Evolutionary conservation across 1,284 basidiomycete species (phyloP).

Genomic region (Trametes hirsuta): DNA sequence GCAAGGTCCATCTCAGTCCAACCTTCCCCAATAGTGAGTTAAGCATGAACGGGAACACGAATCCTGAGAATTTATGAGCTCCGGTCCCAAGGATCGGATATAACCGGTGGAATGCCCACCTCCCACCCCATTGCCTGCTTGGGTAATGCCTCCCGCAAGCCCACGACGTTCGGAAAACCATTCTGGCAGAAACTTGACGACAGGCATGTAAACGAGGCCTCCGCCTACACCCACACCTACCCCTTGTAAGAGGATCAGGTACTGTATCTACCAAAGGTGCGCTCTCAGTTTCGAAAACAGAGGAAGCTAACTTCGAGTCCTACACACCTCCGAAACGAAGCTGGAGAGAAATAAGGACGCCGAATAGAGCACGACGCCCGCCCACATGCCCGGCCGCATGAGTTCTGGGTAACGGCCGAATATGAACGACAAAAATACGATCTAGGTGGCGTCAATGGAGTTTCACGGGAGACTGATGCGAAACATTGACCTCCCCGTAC

Average conservation of each 20-base stretch:
- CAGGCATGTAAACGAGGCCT: conserved; percentile 30
- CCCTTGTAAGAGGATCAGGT: conserved; percentile 33
- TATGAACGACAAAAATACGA: conserved; percentile 25
- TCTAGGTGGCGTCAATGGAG: conserved; percentile 5
- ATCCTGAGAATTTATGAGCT: conserved; percentile 15
- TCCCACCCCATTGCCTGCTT: conserved; percentile 33
- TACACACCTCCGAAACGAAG: conserved; percentile 28
- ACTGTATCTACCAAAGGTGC: conserved; percentile 25
- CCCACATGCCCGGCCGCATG: conserved; percentile 27
- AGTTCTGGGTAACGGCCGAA: conserved; percentile 31
- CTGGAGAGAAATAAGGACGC: conserved; percentile 29
- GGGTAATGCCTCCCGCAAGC: conserved; percentile 33
- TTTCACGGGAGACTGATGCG: not conserved
- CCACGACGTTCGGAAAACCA: conserved; percentile 31
- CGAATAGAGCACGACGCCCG: conserved; percentile 25
- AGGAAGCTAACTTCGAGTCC: no score
- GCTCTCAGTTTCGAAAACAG: no score
- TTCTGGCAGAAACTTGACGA: conserved; percentile 29
- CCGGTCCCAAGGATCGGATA: no score
- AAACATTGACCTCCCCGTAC: conserved; percentile 20
- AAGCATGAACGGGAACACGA: conserved; percentile 33
- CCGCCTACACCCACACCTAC: conserved; percentile 30
- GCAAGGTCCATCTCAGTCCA: conserved; percentile 33
- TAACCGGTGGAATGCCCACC: conserved; percentile 11
- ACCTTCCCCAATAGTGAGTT: conserved; percentile 27